Conservation (phyloP, 306 rosid genomes). For the Calophaca sinica region DNA sequence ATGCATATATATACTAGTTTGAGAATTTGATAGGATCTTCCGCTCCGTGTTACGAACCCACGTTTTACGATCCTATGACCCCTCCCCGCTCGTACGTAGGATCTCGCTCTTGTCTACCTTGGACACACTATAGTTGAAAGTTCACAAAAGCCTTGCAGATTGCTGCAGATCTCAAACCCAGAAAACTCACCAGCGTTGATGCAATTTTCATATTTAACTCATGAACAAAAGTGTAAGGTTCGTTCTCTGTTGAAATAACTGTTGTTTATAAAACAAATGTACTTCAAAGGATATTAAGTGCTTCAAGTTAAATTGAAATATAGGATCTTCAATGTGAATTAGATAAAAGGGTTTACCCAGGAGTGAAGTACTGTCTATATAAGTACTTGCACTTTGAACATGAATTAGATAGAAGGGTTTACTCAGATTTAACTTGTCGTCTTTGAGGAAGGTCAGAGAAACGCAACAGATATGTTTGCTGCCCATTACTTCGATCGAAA, state of each 20-base stretch:
- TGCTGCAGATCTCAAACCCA: conserved; percentile 25
- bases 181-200: conserved; percentile 17
- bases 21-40: no score
- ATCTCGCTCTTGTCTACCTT: no score
- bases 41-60: no score
- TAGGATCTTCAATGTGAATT: conserved; percentile 12
- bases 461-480: conserved; percentile 14
- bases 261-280: neutral
- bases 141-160: conserved; percentile 14
- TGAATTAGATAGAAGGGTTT: neutral
- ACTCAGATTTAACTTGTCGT: conserved; percentile 23
- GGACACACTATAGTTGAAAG: conserved; percentile 3
- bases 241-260: neutral
- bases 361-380: neutral
- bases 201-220: neutral
- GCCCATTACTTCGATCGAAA: neutral
- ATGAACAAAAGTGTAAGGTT: neutral
- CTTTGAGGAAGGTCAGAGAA: conserved; percentile 14
- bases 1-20: no score
- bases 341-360: neutral
- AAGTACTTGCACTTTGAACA: conserved; percentile 1
- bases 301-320: conserved; percentile 13
- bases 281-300: neutral
- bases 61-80: no score
- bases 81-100: no score